phyloP scores from a whole-genome alignment of 1,284 basidiomycete genomes.

The Ceratobasidium theobromae region DNA sequence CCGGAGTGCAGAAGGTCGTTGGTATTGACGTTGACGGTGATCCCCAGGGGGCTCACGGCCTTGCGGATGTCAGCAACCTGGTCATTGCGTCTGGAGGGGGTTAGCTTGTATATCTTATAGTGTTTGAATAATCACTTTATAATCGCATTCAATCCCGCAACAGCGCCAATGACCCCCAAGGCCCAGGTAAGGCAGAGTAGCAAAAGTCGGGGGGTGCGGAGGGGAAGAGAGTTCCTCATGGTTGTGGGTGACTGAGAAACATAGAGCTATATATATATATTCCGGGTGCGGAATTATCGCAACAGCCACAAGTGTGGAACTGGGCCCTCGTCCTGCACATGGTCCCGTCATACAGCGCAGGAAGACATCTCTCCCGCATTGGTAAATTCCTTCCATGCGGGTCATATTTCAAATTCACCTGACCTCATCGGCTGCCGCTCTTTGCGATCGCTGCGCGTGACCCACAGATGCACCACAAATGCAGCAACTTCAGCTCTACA shows the following conservation, averaged over 20 bases:
- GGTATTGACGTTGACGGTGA: conserved; percentile 32
- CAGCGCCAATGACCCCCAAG: conserved; percentile 45
- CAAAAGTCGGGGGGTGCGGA: conserved; percentile 41
- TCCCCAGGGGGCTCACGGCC: conserved; percentile 15
- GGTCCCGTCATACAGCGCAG: no score
- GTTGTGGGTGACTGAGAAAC: not conserved
- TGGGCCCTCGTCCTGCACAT: no score
- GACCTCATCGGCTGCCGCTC: no score
- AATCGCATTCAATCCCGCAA: conserved; percentile 48
- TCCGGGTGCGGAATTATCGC: no score
- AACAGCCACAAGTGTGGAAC: no score
- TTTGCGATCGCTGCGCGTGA: no score
- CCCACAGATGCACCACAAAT: no score
- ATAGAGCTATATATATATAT: no score
- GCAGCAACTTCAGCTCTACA: no score
- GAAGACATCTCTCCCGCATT: no score
- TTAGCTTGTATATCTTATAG: not conserved
- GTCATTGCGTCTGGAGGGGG: conserved; percentile 9
- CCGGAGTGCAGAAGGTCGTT: conserved; percentile 31
- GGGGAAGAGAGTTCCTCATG: conserved; percentile 15
- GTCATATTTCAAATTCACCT: no score
- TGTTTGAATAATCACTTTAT: conserved; percentile 43
- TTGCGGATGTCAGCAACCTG: conserved; percentile 25
- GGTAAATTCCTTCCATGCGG: no score
- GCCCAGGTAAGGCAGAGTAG: conserved; percentile 46